Conservation (phyloP, 2,329 filamentous ascomycete genomes). For the Geoglossum cookeanum region DNA sequence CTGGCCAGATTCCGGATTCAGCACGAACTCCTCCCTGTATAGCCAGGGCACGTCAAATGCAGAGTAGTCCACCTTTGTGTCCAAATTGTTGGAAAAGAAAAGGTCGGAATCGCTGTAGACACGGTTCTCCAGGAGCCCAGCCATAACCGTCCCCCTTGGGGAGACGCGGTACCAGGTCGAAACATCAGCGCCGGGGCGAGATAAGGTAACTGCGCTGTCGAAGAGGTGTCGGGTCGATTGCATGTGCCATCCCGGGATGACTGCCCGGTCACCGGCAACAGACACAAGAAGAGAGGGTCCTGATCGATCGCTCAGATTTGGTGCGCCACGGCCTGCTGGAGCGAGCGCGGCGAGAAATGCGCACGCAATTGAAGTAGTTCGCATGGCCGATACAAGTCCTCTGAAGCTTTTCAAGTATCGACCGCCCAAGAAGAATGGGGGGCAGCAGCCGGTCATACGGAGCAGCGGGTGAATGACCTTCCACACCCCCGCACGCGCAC, state of each 20-base stretch:
- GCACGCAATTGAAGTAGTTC: not conserved
- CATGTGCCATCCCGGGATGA: conserved; percentile 25
- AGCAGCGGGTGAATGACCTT: not conserved
- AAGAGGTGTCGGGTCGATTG: conserved; percentile 24
- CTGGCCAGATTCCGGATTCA: conserved; percentile 18
- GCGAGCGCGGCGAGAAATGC: not conserved
- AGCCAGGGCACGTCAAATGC: conserved; percentile 38
- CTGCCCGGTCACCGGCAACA: not conserved
- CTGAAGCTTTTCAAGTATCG: not conserved
- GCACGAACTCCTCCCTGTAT: conserved; percentile 34
- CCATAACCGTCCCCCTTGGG: conserved; percentile 36
- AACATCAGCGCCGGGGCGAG: conserved; percentile 25
- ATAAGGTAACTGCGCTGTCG: conserved; percentile 22
- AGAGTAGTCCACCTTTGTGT: conserved; percentile 22
- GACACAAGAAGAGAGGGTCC: not conserved
- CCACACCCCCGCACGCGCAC: too few species aligned
- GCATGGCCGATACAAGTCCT: not conserved
- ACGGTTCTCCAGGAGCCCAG: conserved; percentile 32
- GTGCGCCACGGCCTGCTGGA: too few species aligned
- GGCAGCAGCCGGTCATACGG: not conserved
- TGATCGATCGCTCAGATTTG: not conserved
- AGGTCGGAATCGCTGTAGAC: conserved; percentile 33
- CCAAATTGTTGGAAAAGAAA: conserved; percentile 35
- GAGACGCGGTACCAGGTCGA: conserved; percentile 32
- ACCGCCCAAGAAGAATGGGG: not conserved